A percentile compares a stretch with the other conserved stretches of the same genome.
These are phyloP conservation scores for Saccharomycopsis lassenensis DNA, from an alignment of 805 yeast species.

Conservation along the genomic window DNA sequence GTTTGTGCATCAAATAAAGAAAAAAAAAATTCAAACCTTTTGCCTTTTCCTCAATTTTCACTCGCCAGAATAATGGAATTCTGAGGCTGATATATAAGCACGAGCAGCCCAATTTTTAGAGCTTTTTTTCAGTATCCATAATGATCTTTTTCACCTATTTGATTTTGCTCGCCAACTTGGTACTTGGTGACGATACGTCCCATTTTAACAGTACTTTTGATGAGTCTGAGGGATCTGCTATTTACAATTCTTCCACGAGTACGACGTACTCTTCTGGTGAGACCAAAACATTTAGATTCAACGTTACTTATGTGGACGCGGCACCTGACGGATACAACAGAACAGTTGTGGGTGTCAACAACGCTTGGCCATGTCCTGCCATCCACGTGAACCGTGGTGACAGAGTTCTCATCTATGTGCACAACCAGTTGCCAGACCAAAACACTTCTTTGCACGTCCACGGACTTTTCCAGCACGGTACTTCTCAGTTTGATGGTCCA, in stretches of 20 bases:
- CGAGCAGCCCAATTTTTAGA: too few species aligned
- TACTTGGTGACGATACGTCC: conserved; percentile 1
- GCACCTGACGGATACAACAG: conserved; percentile 32
- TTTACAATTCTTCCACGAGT: conserved; percentile 2
- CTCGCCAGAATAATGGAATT: too few species aligned
- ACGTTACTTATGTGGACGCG: conserved; percentile 19
- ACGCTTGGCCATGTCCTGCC: conserved; percentile 76
- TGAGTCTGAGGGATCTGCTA: conserved; percentile 2
- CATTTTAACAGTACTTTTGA: conserved; percentile 7
- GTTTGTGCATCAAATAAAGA: too few species aligned
- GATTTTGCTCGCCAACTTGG: too few species aligned
- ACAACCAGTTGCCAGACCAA: conserved; percentile 56
- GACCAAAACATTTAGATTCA: conserved; percentile 14
- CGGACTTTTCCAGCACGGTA: conserved; percentile 69
- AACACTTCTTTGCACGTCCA: conserved; percentile 87
- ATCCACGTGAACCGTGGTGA: conserved; percentile 73
- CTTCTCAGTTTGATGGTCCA: conserved; percentile 85
- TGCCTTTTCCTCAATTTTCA: too few species aligned
- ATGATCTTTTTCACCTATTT: too few species aligned
- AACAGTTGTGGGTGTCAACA: conserved; percentile 35
- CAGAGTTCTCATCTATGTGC: conserved; percentile 57
- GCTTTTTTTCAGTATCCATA: too few species aligned
- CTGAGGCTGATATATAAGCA: too few species aligned
- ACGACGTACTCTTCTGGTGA: conserved; percentile 11
- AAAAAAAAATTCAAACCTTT: too few species aligned